A percentile compares a stretch with the other conserved stretches of the same genome.
Evolutionary conservation across 768 basidiomycete genomes (phyloP).

Genomic region (Auricularia cornea): DNA sequence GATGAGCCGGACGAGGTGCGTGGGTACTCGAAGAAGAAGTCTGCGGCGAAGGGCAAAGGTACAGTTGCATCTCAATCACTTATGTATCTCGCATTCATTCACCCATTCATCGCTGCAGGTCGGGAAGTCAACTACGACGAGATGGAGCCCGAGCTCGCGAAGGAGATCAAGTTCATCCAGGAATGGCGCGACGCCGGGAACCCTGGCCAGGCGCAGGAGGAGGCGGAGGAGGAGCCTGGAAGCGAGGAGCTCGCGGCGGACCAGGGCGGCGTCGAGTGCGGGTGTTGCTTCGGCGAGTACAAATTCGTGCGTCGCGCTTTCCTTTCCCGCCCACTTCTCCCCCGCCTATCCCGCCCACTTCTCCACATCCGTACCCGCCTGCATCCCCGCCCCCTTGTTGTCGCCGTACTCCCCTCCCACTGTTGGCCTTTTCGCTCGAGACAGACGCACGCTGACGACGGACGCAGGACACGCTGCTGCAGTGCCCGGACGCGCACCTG

Average conservation of each 20-base stretch:
- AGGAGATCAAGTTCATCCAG: not conserved
- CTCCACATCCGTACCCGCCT: conserved; percentile 1
- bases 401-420: too few species aligned
- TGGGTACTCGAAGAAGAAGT: conserved; percentile 14
- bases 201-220: conserved; percentile 31
- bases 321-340: too few species aligned
- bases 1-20: conserved; percentile 13
- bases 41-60: not conserved
- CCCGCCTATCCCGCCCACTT: not conserved
- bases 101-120: not conserved
- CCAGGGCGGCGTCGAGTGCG: conserved; percentile 70
- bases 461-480: conserved; percentile 68
- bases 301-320: conserved; percentile 47
- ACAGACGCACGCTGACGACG: too few species aligned
- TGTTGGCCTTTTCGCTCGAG: too few species aligned
- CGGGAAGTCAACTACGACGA: not conserved
- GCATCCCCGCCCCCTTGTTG: too few species aligned
- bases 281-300: conserved; percentile 74
- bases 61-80: conserved; percentile 1
- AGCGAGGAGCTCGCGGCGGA: conserved; percentile 27
- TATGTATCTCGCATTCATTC: not conserved
- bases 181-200: conserved; percentile 15
- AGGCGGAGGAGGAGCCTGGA: conserved; percentile 29
- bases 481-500: conserved; percentile 83
- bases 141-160: not conserved